Base-by-base conservation (phyloP, 2,329 filamentous ascomycete genomes). In the Macrophomina pseudophaseolina region DNA sequence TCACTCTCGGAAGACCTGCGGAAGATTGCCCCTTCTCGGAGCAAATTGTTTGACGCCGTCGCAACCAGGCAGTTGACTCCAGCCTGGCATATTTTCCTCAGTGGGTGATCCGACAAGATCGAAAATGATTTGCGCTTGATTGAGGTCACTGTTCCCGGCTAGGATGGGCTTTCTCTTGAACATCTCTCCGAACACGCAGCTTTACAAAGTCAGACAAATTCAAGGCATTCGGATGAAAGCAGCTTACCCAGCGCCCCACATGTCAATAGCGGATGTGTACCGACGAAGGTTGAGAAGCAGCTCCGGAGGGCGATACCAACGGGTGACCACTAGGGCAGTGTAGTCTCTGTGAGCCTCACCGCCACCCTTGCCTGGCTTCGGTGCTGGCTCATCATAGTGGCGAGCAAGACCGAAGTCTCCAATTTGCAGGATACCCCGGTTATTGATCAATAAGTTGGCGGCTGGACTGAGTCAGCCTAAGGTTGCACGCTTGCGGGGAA, bases 131-230 rank as follows among this genome's bases (percentile, higher is more conserved):
- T 97, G 91, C 12, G 96, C 88, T 79, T 99, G 95, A 74, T 97
- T 90, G 6, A 88, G 81, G 74, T 99, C 95, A 72, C 91, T 96
- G 71, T 92, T 93, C 12, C 95, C 95, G 7, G 93, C 88, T 51
- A 99, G 85, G 64, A 99, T 98, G 0, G 95, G 95, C 77, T 94
- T 97, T 44, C 93, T 90, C 72, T 93, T 88, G 70, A 97, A 90
- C 94, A 99, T 99, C 77, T 99, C 95, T 62, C 93, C 95, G 80
- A 99, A 97, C 2, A 99, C 93, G 75, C 95, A 99, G n/a, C 91
- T 93, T 40, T 38, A 66, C 78, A 67, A 74, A 72, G 72, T 63
- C 76, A 69, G 65, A 54, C 33, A 12, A 16, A 46, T 49, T 63
- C 42, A n/a, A 69, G 7, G 6, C 56, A 52, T 5, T 9, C 14